phyloP scores from a whole-genome alignment of 2,329 filamentous ascomycete genomes.

The Falciphora oryzae region DNA sequence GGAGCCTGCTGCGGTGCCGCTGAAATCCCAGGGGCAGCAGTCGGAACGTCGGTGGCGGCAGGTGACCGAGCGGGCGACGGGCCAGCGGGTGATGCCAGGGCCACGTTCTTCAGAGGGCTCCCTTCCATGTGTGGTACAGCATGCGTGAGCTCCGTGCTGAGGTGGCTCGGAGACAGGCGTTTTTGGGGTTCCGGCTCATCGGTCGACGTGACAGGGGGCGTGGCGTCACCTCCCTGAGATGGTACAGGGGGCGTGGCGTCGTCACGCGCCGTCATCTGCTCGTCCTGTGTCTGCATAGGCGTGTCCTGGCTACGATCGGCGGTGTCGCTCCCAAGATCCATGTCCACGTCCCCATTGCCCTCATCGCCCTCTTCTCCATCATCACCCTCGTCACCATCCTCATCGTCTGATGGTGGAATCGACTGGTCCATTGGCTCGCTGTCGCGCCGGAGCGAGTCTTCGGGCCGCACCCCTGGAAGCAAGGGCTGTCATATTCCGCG shows the following conservation, averaged over 20 bases:
- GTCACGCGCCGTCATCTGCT: not conserved
- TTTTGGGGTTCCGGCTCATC: not conserved
- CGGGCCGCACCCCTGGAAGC: not conserved
- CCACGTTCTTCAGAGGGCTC: constrained; percentile 9
- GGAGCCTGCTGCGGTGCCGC: not conserved
- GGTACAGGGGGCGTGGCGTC: not conserved
- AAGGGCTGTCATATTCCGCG: not conserved
- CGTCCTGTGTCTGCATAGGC: not conserved
- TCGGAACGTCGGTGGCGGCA: not conserved
- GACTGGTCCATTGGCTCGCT: constrained; percentile 8
- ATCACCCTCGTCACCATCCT: constrained; percentile 8
- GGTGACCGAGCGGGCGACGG: constrained; percentile 6
- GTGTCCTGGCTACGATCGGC: not conserved
- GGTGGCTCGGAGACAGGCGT: not conserved
- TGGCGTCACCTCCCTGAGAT: not conserved
- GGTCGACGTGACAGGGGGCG: not conserved
- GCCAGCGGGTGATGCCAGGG: constrained; percentile 3
- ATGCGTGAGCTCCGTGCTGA: not conserved
- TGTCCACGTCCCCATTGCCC: constrained; percentile 7
- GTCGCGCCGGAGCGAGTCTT: not conserved
- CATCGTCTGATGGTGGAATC: constrained; percentile 6
- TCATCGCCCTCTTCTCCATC: constrained; percentile 5
- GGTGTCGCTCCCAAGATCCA: constrained; percentile 5
- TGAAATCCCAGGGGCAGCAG: not conserved
- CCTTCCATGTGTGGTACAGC: constrained; percentile 5